Evolutionary conservation across 371 early-diverging fungal species (phyloP), one percentile per base, ranked within the genome.

Genomic region (Conidiobolus incongruus): DNA sequence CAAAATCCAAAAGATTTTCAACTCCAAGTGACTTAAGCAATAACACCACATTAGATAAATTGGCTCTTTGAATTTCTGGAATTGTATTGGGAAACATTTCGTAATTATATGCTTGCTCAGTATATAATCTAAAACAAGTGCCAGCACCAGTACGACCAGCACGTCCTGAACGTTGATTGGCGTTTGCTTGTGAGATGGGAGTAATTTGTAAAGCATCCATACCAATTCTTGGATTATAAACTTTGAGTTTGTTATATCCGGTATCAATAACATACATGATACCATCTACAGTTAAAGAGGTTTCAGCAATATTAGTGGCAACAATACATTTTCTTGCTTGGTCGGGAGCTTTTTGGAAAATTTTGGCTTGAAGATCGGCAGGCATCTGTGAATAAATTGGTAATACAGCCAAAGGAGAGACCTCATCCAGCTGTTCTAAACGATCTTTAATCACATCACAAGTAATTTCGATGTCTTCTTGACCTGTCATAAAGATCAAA

Each of bases 221-320:
- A 55, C 96, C 95, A 38, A 91, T 87, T 47, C 78, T 78, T 46
- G 93, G 89, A 47, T 91, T 91, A 58, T 77, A 90, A 6, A 85
- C 85, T 51, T 92, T 97, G 23, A 90, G 66, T 56, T 99, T 99
- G 51, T 76, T 78, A 59, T 71, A 87, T 1, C 99, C 99, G 5
- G 81, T 68, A 56, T 99, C 98, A 21, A 98, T 72, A 1, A 98
- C 98, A 54, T 94, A 98, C 51, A 73, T 74, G 39, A 99, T 87
- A 50, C 93, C 89, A 52, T 93, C 92, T n/a, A 99, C 88, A 0
- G 99, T 99, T 35, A 99, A 63, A 6, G 95, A 95, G 10, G 98
- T 96, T 59, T 99, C 99, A 24, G 96, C 94, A 58, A 99, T 97
- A 52, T 99, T 99, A 16, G 99, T 99, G 3, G 97, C 86, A 8